Conservation (phyloP, 768 basidiomycete species). For the Lentinula sp. region DNA sequence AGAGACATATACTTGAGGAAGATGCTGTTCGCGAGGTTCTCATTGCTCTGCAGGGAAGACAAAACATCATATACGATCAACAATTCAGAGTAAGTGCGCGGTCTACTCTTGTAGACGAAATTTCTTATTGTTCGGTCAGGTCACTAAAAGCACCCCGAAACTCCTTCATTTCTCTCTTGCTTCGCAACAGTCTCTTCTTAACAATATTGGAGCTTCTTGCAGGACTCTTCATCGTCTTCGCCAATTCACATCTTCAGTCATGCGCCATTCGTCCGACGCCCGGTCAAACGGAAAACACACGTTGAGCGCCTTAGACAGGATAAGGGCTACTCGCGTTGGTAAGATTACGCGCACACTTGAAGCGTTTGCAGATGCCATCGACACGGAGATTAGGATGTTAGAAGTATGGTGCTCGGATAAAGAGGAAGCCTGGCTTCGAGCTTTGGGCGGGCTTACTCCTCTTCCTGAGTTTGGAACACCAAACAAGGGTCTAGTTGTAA, state of each 20-base stretch:
- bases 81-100: no score
- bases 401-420: conserved; percentile 64
- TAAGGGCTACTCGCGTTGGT: not conserved
- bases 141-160: conserved; percentile 45
- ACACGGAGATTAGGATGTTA: conserved; percentile 49
- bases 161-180: conserved; percentile 62
- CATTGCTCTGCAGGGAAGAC: conserved; percentile 68
- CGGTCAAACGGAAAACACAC: not conserved
- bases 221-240: conserved; percentile 60
- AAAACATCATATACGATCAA: conserved; percentile 26
- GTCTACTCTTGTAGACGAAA: no score
- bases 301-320: conserved; percentile 1
- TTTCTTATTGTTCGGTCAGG: conserved; percentile 24
- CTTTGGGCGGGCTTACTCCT: conserved; percentile 40
- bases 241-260: conserved; percentile 30
- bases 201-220: conserved; percentile 51
- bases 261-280: not conserved
- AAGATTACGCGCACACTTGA: conserved; percentile 59
- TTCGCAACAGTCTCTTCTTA: conserved; percentile 61
- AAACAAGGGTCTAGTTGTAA: conserved; percentile 43
- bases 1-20: conserved; percentile 71
- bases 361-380: conserved; percentile 76
- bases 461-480: not conserved
- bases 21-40: conserved; percentile 75
- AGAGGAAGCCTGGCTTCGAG: conserved; percentile 64